These are phyloP conservation scores for Alternaria viburni DNA, from an alignment of 2,329 filamentous ascomycete genomes.

Conservation along the genomic window DNA sequence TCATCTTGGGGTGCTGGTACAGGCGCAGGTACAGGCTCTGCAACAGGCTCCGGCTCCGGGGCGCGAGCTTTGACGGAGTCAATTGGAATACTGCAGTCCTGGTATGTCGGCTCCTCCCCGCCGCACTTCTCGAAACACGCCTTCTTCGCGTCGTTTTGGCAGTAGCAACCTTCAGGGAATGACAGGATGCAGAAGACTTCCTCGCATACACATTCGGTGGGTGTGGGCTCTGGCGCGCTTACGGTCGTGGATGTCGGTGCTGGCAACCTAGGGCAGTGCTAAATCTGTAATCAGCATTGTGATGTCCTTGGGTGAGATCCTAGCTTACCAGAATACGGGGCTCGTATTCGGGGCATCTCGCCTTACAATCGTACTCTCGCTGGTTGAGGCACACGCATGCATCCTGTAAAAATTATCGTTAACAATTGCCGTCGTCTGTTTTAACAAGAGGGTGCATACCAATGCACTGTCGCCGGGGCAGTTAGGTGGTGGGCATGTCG, in stretches of 20 bases:
- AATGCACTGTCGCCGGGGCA: background rate
- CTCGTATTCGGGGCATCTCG: slow-evolving; percentile 31
- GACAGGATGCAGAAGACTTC: slow-evolving; percentile 26
- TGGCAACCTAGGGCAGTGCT: background rate
- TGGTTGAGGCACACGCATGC: slow-evolving; percentile 38
- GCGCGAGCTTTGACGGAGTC: background rate
- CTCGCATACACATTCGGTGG: background rate
- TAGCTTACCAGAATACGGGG: slow-evolving; percentile 3
- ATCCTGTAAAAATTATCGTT: slow-evolving; percentile 9
- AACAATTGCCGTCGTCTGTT: fast-evolving
- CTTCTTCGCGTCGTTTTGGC: slow-evolving; percentile 26
- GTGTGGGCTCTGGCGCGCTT: background rate
- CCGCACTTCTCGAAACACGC: slow-evolving; percentile 38
- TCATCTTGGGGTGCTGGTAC: background rate
- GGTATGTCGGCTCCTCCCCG: background rate
- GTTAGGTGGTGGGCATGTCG: background rate
- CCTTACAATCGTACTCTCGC: slow-evolving; percentile 31
- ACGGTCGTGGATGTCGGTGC: no score
- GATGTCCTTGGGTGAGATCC: no score
- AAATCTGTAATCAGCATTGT: background rate
- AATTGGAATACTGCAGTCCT: background rate
- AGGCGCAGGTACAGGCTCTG: background rate
- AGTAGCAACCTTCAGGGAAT: slow-evolving; percentile 38
- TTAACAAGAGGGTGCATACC: background rate
- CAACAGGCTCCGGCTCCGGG: background rate